These are phyloP conservation scores for Coniochaeta sp. DNA, from an alignment of 2,329 filamentous ascomycete species.

Conservation along the genomic window DNA sequence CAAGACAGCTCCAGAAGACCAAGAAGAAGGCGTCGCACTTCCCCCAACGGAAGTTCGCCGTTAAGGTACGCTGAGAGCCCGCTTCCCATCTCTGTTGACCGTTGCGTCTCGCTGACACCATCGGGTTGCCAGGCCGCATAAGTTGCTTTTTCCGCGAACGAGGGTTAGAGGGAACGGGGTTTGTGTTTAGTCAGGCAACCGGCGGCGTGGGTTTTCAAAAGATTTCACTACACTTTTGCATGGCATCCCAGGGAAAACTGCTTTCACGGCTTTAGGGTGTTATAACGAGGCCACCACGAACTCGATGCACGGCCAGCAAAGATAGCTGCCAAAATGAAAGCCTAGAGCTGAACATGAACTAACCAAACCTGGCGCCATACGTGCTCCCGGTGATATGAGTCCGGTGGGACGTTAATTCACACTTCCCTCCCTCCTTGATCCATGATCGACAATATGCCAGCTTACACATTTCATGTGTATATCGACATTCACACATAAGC, in stretches of 20 bases:
- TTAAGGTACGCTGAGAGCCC: constrained; percentile 69
- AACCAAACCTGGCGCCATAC: neutral
- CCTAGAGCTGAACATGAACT: constrained; percentile 4
- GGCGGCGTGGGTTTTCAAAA: constrained; percentile 12
- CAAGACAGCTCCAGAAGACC: constrained; percentile 81
- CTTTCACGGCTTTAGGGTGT: constrained; percentile 5
- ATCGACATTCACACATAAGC: constrained; percentile 41
- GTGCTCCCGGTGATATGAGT: neutral
- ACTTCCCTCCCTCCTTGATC: neutral
- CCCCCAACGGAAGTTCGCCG: constrained; percentile 96
- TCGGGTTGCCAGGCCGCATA: neutral
- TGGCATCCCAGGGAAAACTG: constrained; percentile 6
- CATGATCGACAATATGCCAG: neutral
- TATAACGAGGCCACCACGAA: constrained; percentile 1
- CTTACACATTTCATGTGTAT: constrained; percentile 8
- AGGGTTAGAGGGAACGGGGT: constrained; percentile 5
- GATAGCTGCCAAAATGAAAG: constrained; percentile 8
- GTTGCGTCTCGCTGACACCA: neutral
- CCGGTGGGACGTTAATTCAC: constrained; percentile 1
- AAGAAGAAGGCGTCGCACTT: constrained; percentile 96
- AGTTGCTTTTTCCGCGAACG: neutral
- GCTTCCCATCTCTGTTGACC: neutral
- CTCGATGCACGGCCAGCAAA: constrained; percentile 2
- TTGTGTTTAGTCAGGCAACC: constrained; percentile 15
- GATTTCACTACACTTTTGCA: constrained; percentile 3